Evolutionary conservation across 2,329 filamentous ascomycete species (phyloP).

Genomic region (Fusarium sp.): DNA sequence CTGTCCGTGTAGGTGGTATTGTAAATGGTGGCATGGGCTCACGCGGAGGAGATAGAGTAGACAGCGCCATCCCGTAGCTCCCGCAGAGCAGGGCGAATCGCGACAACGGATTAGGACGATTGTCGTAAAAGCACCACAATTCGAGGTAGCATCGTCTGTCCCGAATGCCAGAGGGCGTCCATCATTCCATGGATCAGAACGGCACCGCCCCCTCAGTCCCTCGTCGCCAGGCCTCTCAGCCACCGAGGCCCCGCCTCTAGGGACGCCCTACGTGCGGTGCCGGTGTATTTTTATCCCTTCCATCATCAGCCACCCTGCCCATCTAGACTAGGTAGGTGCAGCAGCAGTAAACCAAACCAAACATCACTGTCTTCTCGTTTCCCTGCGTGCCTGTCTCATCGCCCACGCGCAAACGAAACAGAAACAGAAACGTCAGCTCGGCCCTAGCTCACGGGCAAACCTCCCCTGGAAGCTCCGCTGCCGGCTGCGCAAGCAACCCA

Average conservation of each 20-base stretch:
- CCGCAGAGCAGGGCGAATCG: constrained; percentile 5
- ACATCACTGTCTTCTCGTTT: constrained; percentile 6
- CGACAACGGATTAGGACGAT: not conserved
- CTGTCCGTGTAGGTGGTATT: not conserved
- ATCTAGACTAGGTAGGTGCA: constrained; percentile 9
- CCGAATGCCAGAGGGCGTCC: not conserved
- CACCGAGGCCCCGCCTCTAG: constrained; percentile 28
- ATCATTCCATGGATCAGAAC: not conserved
- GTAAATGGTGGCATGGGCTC: not conserved
- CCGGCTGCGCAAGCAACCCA: too few relatives aligned
- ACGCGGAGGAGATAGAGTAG: not conserved
- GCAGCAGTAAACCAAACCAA: not conserved
- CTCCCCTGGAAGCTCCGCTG: too few relatives aligned
- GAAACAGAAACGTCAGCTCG: not conserved
- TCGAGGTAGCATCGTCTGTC: constrained; percentile 4
- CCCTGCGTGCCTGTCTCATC: constrained; percentile 5
- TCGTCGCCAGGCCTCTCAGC: constrained; percentile 24
- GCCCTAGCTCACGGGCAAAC: too few relatives aligned
- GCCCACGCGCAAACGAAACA: not conserved
- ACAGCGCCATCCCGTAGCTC: constrained; percentile 8
- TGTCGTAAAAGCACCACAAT: constrained; percentile 3
- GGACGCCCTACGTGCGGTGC: constrained; percentile 26
- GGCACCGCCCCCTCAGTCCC: constrained; percentile 9
- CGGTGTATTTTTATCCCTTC: constrained; percentile 42
- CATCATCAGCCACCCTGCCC: constrained; percentile 36